Conservation (phyloP, 2,329 filamentous ascomycete species). For the Aspergillus ustus region DNA sequence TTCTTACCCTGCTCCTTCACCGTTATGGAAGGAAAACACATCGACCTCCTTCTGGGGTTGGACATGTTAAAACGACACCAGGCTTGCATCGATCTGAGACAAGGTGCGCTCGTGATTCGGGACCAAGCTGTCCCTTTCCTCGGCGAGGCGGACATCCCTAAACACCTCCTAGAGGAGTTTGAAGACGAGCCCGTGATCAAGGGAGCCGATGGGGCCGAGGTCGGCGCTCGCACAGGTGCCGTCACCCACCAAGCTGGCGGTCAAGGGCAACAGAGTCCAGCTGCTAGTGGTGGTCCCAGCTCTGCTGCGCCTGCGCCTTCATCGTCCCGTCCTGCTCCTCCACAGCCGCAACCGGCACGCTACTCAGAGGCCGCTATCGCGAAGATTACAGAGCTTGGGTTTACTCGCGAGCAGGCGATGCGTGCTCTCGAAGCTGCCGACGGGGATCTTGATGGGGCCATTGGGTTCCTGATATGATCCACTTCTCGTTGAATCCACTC, state of each 20-base stretch:
- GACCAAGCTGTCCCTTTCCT: constrained; percentile 87
- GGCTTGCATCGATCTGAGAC: constrained; percentile 84
- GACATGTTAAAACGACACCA: constrained; percentile 98
- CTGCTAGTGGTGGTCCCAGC: constrained; percentile 19
- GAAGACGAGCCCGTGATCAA: constrained; percentile 81
- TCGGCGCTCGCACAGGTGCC: constrained; percentile 81
- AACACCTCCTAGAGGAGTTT: constrained; percentile 70
- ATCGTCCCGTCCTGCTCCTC: constrained; percentile 31
- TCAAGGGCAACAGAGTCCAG: constrained; percentile 11
- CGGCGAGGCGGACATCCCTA: constrained; percentile 93
- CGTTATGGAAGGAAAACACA: constrained; percentile 98
- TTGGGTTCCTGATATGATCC: constrained; percentile 69
- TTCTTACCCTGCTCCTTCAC: constrained; percentile 95
- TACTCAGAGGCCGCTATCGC: constrained; percentile 70
- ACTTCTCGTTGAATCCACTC: background rate
- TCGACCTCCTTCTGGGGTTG: constrained; percentile 88
- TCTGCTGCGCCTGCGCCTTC: constrained; percentile 24
- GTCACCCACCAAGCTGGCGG: constrained; percentile 44
- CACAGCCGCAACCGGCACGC: constrained; percentile 35
- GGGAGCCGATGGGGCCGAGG: constrained; percentile 85
- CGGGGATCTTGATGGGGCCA: constrained; percentile 88
- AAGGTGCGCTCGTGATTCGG: constrained; percentile 85
- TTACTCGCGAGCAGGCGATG: constrained; percentile 74
- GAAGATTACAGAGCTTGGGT: constrained; percentile 77
- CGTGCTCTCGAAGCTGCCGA: constrained; percentile 80